Percentiles rank a stretch among this genome's conserved stretches.
phyloP scores from a whole-genome alignment of 768 basidiomycete genomes.

The Boletellus ananas region DNA sequence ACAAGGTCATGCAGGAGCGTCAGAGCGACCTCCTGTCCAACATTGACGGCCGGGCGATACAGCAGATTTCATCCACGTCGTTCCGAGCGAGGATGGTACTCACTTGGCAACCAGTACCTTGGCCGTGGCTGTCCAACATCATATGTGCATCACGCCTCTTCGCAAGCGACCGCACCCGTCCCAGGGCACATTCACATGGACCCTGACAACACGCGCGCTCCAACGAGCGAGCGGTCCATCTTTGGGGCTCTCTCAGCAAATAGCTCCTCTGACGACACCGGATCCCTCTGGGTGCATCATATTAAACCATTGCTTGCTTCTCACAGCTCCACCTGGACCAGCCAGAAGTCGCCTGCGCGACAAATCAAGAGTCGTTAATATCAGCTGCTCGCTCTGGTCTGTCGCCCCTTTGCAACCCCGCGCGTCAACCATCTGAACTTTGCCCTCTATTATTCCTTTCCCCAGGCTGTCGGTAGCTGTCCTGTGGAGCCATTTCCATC shows the following conservation, averaged over 20 bases:
- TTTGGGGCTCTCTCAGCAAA: slow-evolving; percentile 6
- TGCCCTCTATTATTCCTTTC: not conserved
- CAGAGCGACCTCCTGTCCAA: slow-evolving; percentile 26
- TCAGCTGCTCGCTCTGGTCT: slow-evolving; percentile 2
- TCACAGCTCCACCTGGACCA: not conserved
- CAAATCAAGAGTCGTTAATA: not conserved
- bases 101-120: not conserved
- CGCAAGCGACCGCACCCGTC: no score
- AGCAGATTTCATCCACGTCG: slow-evolving; percentile 17
- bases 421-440: not conserved
- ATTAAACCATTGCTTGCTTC: not conserved
- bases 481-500: slow-evolving; percentile 1
- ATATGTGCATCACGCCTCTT: no score
- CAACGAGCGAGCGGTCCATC: not conserved
- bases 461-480: not conserved
- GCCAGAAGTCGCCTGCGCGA: not conserved
- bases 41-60: slow-evolving; percentile 19
- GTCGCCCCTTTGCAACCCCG: slow-evolving; percentile 1
- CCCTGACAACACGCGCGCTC: not conserved
- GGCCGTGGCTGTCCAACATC: no score
- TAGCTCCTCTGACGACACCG: not conserved
- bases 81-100: slow-evolving; percentile 1
- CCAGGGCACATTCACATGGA: not conserved
- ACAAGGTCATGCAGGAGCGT: slow-evolving; percentile 28
- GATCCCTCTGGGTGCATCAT: not conserved